These are phyloP conservation scores for Trichoderma breve DNA, from an alignment of 2,329 filamentous ascomycete genomes.

Conservation along the genomic window DNA sequence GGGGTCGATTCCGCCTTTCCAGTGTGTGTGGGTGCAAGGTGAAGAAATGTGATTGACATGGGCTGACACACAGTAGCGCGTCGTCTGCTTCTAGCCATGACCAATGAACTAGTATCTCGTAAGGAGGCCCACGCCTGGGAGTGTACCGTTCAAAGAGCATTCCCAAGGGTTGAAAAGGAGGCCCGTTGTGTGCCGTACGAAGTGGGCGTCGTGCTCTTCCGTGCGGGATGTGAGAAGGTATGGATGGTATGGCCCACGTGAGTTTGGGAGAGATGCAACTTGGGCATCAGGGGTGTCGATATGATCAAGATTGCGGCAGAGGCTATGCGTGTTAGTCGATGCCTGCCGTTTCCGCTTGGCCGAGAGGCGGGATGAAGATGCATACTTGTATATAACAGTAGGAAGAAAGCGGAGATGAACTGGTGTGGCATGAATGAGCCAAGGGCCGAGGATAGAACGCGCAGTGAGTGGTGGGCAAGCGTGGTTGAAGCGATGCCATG, in stretches of 20 bases:
- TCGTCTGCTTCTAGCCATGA: background rate
- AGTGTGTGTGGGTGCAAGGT: slow-evolving; percentile 10
- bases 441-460: background rate
- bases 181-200: background rate
- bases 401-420: background rate
- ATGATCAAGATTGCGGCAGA: background rate
- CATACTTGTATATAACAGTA: background rate
- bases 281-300: background rate
- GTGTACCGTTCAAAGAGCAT: background rate
- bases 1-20: background rate
- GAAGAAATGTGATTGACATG: slow-evolving; percentile 20
- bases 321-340: background rate
- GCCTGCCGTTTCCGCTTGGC: background rate
- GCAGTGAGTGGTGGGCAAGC: background rate
- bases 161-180: background rate
- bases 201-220: background rate
- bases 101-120: slow-evolving; percentile 9
- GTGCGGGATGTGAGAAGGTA: background rate
- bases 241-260: background rate
- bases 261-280: background rate
- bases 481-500: background rate
- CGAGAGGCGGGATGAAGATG: background rate
- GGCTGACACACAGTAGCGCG: slow-evolving; percentile 20
- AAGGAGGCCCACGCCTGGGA: background rate
- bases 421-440: background rate